phyloP scores from a whole-genome alignment of 148 eudicot species.

The Cornus suecica region DNA sequence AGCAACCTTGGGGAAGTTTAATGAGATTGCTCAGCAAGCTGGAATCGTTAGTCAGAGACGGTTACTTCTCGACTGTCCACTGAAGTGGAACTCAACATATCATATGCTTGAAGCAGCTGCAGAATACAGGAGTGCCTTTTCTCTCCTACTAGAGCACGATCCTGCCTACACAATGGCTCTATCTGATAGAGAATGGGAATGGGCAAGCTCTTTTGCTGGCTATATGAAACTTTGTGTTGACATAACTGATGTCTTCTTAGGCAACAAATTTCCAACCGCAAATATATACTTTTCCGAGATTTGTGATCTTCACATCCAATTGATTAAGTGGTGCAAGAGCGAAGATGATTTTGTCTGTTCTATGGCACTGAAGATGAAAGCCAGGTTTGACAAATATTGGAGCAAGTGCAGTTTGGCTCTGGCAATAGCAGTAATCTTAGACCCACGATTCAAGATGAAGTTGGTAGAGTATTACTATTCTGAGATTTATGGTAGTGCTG shows the following conservation, averaged over 20 bases:
- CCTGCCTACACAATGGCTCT: constrained; percentile 43
- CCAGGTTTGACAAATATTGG: constrained; percentile 80
- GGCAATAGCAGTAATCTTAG: constrained; percentile 87
- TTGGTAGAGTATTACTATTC: constrained; percentile 86
- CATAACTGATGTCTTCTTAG: constrained; percentile 50
- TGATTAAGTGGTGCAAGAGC: constrained; percentile 86
- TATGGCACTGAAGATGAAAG: constrained; percentile 74
- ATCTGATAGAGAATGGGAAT: constrained; percentile 86
- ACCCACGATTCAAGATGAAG: constrained; percentile 93
- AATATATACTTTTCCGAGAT: constrained; percentile 85
- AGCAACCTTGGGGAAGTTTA: constrained; percentile 64
- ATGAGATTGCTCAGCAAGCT: constrained; percentile 69
- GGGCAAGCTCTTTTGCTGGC: constrained; percentile 49
- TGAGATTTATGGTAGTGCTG: constrained; percentile 64
- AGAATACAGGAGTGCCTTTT: constrained; percentile 68
- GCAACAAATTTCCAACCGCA: constrained; percentile 64
- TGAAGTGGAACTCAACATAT: constrained; percentile 75
- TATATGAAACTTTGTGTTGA: constrained; percentile 79
- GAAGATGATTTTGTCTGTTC: constrained; percentile 64
- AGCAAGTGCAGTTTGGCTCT: constrained; percentile 64
- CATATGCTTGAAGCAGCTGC: constrained; percentile 85
- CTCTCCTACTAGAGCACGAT: constrained; percentile 64
- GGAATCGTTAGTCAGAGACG: constrained; percentile 57
- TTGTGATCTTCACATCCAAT: constrained; percentile 72
- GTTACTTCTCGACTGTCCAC: constrained; percentile 60